These are phyloP conservation scores for Thelephora aurantiotincta DNA, from an alignment of 768 basidiomycete species.

Conservation along the genomic window DNA sequence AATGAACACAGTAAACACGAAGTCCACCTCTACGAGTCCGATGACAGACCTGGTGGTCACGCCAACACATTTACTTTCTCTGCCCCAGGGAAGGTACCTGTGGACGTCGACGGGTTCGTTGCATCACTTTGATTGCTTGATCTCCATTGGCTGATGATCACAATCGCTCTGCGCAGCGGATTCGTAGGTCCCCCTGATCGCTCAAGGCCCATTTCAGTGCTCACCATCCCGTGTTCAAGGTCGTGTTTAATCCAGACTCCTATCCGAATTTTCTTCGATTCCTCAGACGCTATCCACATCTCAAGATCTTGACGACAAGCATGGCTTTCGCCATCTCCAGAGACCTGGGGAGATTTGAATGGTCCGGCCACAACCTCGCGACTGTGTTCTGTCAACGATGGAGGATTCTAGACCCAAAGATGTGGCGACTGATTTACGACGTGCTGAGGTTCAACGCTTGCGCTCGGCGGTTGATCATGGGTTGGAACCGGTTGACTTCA, in stretches of 20 bases:
- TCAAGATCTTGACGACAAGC: conserved; percentile 41
- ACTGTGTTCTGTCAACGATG: conserved; percentile 55
- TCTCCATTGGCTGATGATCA: background rate
- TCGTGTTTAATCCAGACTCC: conserved; percentile 63
- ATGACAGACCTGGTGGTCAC: conserved; percentile 56
- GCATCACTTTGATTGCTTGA: background rate
- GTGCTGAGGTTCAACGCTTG: conserved; percentile 62
- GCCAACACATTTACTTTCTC: conserved; percentile 56
- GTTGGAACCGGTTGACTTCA: background rate
- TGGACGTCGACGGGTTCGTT: conserved; percentile 60
- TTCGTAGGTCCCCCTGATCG: conserved; percentile 29
- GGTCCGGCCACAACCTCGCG: conserved; percentile 52
- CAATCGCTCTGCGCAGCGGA: conserved; percentile 23
- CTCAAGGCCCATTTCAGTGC: too few relatives aligned
- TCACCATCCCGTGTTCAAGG: conserved; percentile 22
- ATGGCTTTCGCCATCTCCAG: conserved; percentile 75
- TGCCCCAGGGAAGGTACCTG: conserved; percentile 21
- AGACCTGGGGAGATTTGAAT: conserved; percentile 56
- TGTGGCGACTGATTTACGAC: conserved; percentile 66
- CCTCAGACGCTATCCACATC: conserved; percentile 29
- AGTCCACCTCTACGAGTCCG: conserved; percentile 64
- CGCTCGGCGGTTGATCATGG: conserved; percentile 31
- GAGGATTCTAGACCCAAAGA: conserved; percentile 44
- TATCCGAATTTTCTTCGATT: conserved; percentile 74
- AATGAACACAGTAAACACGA: conserved; percentile 65